Base-by-base conservation (phyloP, 2,329 filamentous ascomycete genomes). In the Cytospora chrysosperma region DNA sequence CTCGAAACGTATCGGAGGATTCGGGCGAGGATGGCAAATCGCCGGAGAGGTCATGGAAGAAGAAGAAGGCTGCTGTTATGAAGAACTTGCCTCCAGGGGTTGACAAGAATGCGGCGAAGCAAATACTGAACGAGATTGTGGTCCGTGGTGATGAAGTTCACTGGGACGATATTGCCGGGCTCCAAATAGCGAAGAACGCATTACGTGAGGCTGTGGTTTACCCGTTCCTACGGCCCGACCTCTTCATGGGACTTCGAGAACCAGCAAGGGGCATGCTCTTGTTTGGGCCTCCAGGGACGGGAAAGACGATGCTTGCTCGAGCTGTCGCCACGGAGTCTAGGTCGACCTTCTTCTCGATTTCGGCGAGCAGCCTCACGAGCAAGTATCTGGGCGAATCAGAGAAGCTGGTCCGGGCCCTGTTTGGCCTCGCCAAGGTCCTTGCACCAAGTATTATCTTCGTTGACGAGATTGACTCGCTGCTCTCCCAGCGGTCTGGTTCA, bases 361-460 rank as follows among this genome's bases (percentile, higher is more conserved):
- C 93, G 6, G 93, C 95, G 19, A 96, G 92, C 73, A 96, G 91
- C 70, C 78, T 99, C 68, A 98, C 94, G 1, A 96, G 91, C 72
- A 99, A 99, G 76, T 99, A 94, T 75, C 84, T 98, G 12, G 95
- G 95, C 52, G 95, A 99, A 73, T 96, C 91, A 0, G 95, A 99
- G 76, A 99, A 99, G 76, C 85, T 99, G 4, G 95, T 99, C 2
- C 87, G 93, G 40, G 95, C 95, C 4, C 81, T 99, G 0, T 99
- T 99, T 74, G 86, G 87, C 0, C 79, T 98, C n/a, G 93, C 95
- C 6, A 96, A 96, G 74, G 83, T 87, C 40, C 82, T 98, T 52
- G 93, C 95, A 0, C 95, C 95, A 0, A 95, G 91, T 66, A 98
- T 99, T 73, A 98, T 99, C 64, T 99, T 99, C 70, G 93, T 99